Base-by-base conservation (phyloP, 495 filamentous ascomycete species). In the Aspergillus coremiiformis region DNA sequence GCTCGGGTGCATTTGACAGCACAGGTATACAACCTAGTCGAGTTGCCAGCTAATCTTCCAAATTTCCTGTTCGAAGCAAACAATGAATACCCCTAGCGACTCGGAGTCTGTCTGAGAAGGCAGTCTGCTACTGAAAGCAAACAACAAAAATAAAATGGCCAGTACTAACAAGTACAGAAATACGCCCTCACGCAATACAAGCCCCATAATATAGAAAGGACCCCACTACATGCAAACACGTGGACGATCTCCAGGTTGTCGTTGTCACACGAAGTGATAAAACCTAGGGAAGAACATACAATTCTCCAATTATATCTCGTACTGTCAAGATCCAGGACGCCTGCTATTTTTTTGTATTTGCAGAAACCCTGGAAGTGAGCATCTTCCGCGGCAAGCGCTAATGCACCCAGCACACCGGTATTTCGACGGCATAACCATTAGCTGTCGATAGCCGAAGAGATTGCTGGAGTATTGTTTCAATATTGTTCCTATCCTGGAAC, bases 401-500 rank as follows among this genome's bases (percentile, higher is more conserved):
- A 20, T n/a, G 29, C 47, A 50, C 35, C 32, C 21, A 21, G n/a
- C 17, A 43, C 48, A 51, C 39, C 48, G 48, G 37, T 39, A 20
- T 41, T 21, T 32, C 11, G 24, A 32, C 19, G 35, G 9, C 47
- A 22, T 23, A 41, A 41, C n/a, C 10, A 41, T 41, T 10, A 43
- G 32, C 37, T 32, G 48, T 37, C 48, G 37, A 51, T 22, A 43
- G 29, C 35, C 48, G 48, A 50, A 27, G 32, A 39, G 10, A 20
- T 12, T 17, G 48, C 44, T 44, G 20, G 33, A 19, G 52, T 20
- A 45, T 26, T 39, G 45, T 49, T 52, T 27, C 49, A 21, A 23
- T 47, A 22, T 30, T 45, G 37, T 52, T 52, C 24, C 26, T 50
- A 15, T 47, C 22, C 33, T 43, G 21, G 23, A 53, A 20, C 33